Conservation (phyloP, 495 filamentous ascomycete species). For the Immersiella caudata region DNA sequence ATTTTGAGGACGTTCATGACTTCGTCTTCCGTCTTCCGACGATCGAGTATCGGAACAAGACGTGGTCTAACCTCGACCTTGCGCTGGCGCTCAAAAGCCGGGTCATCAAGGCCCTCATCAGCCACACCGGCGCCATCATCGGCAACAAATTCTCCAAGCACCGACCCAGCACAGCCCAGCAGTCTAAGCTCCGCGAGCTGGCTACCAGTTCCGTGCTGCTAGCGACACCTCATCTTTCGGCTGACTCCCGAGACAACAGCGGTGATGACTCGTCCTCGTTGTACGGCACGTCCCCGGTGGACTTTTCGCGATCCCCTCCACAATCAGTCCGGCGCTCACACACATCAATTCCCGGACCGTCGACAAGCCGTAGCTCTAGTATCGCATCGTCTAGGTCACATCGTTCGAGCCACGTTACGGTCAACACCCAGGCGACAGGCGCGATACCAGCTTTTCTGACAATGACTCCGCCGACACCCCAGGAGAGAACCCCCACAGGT, state of each 20-base stretch:
- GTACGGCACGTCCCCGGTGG: constrained; percentile 50
- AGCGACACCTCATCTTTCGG: constrained; percentile 39
- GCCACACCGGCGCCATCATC: constrained; percentile 93
- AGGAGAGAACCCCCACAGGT: constrained; percentile 21
- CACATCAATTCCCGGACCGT: constrained; percentile 42
- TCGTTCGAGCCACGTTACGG: constrained; percentile 28
- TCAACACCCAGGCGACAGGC: constrained; percentile 26
- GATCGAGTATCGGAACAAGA: constrained; percentile 96
- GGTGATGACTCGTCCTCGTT: constrained; percentile 54
- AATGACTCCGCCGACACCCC: constrained; percentile 46
- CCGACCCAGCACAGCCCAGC: constrained; percentile 74
- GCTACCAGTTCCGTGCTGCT: constrained; percentile 63
- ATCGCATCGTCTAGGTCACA: constrained; percentile 49
- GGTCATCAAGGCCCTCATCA: constrained; percentile 90
- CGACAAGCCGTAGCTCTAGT: constrained; percentile 50
- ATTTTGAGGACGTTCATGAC: constrained; percentile 93
- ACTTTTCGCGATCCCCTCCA: constrained; percentile 55
- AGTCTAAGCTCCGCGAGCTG: constrained; percentile 77
- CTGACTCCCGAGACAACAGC: constrained; percentile 47
- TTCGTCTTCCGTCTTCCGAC: constrained; percentile 95
- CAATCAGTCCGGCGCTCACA: constrained; percentile 45
- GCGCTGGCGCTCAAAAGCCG: constrained; percentile 90
- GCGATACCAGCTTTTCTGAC: constrained; percentile 42
- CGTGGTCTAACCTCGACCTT: constrained; percentile 97
- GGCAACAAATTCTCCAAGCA: constrained; percentile 95